Evolutionary conservation across 1,284 basidiomycete species (phyloP).

Genomic region (Flammula alnicola): DNA sequence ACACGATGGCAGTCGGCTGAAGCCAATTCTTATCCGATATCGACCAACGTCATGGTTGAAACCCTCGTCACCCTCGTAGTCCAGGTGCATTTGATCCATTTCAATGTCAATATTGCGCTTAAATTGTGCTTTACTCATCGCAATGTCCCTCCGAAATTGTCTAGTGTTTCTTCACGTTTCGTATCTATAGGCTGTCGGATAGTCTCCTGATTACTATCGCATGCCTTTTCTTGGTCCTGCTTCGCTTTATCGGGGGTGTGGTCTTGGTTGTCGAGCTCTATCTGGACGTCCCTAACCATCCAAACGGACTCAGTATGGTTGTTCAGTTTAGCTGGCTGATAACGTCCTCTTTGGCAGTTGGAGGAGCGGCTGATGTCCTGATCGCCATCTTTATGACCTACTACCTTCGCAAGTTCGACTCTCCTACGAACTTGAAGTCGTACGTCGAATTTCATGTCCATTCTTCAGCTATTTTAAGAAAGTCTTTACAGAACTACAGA

Average conservation of each 20-base stretch:
- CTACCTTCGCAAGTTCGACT: constrained; percentile 11
- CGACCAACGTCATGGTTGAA: constrained; percentile 13
- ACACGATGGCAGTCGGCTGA: constrained; percentile 12
- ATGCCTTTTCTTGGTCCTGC: not conserved
- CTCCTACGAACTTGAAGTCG: constrained; percentile 9
- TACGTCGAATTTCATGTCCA: constrained; percentile 1
- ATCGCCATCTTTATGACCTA: constrained; percentile 17
- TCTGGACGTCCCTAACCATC: constrained; percentile 15
- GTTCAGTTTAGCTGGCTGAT: constrained; percentile 16
- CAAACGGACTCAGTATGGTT: constrained; percentile 13
- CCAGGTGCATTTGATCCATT: constrained; percentile 8
- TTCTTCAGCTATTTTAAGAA: not conserved
- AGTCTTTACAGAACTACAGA: constrained; percentile 10
- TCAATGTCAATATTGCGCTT: too few relatives aligned
- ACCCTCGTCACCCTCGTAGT: constrained; percentile 17
- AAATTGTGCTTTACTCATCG: too few relatives aligned
- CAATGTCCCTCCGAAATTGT: too few relatives aligned
- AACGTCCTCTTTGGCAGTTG: constrained; percentile 13
- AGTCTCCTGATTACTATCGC: not conserved
- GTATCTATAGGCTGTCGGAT: constrained; percentile 12
- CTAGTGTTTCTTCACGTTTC: constrained; percentile 14
- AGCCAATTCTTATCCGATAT: constrained; percentile 19
- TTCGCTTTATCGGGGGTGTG: constrained; percentile 9
- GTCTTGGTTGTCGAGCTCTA: constrained; percentile 10
- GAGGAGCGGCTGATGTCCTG: constrained; percentile 13